Evolutionary conservation across 2,329 filamentous ascomycete genomes (phyloP), one percentile per base, ranked within the genome.

Genomic region (Aspergillus fischeri): DNA sequence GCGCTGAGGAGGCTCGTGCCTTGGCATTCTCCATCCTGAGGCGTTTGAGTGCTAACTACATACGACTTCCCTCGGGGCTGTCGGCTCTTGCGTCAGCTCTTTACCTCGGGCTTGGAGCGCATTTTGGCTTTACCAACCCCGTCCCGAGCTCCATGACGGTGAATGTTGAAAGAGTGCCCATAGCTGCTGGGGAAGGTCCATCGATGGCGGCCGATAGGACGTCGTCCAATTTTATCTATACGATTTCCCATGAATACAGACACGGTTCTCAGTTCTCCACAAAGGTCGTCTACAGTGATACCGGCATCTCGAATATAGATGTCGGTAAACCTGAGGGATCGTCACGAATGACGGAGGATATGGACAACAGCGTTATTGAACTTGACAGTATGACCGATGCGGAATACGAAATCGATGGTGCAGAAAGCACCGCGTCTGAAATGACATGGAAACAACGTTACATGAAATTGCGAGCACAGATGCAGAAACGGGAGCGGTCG

Each of bases 371-470:
- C 42, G 44, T 62, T 27, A 56, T 57, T 3, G 61, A 65, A 4
- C 21, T 64, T 11, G 59, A 69, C 45, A 60, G 64, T 47, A 11
- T 63, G 7, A 65, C 63, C n/a, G 68, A 68, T 35, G 61, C 66
- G 32, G 71, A 73, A 35, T 61, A 63, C 14, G 66, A 70, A 14
- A 61, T 69, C 9, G 69, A 73, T 17, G 60, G 63, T 21, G 42
- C 62, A 6, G 65, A 67, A 3, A 54, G 60, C 21, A 41, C 60
- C 21, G 54, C 57, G 6, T 64, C 70, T 2, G 69, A 73, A 27
- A 62, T 63, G 20, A 73, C 67, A 7, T 77, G 75, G 74, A 76
- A 74, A 55, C 72, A 75, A 51, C 68, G 73, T 9, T 77, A 75
- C 52, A 52, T 72, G 58, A 71, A 68, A 32, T 63, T 77, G 21